Evolutionary conservation across 2,329 filamentous ascomycete species (phyloP), one percentile per base, ranked within the genome.

Genomic region (Alternaria brassicae): DNA sequence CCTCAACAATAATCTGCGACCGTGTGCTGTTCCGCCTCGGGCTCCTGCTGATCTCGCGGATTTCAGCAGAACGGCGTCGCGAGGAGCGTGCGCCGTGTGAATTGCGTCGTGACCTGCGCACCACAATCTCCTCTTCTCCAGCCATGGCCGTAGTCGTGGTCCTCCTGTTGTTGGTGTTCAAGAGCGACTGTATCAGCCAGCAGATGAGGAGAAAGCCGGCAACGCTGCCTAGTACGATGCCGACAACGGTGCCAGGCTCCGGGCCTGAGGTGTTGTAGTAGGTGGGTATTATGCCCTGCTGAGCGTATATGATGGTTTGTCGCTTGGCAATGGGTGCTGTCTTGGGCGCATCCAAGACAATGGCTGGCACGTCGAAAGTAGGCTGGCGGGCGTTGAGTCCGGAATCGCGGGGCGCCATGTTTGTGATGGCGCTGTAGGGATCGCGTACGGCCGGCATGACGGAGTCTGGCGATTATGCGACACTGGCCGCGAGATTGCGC

Each of bases 61-160:
- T 67, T 56, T 79, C 72, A 5, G 67, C 72, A 5, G 67, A 68
- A 19, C 74, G 71, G 50, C 64, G 73, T 19, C 68, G 70, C 15
- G 71, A 70, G 41, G 71, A 75, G n/a, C 72, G 69, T n/a, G 66
- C 63, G 19, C 75, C 72, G 8, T 75, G 72, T 21, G 71, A 71
- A 25, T 70, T 65, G 61, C 70, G 74, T 51, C 63, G 58, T 39
- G 70, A 54, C 40, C 71, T 70, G 41, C 76, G 68, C 53, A 77
- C 72, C 74, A 91, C 84, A 72, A 89, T 87, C 62, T 88, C 84
- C 55, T 89, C 86, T 64, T 82, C 79, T n/a, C 74, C 78, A 2
- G 77, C 74, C 63, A 85, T 79, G 48, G 78, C 78, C 0, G 67
- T 69, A 13, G 53, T 63, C n/a, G 78, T 77, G 60, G 63, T 60